Evolutionary conservation across 2,329 filamentous ascomycete species (phyloP).

Genomic region (Trichoderma sp.): DNA sequence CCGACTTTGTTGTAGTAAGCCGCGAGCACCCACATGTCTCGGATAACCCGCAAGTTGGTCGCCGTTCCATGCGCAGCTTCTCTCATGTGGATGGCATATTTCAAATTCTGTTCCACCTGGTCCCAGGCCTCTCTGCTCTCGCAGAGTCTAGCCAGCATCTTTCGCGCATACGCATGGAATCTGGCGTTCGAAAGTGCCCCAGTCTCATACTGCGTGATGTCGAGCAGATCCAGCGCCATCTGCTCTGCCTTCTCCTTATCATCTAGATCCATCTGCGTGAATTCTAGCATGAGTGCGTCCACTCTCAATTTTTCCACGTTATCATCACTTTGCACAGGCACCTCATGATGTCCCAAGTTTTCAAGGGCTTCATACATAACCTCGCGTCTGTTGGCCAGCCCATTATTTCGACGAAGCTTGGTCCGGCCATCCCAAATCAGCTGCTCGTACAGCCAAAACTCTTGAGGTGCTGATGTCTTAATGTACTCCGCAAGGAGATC

Average conservation of each 20-base stretch:
- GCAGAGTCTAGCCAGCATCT: constrained; percentile 42
- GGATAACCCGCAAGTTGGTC: constrained; percentile 41
- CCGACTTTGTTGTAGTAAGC: constrained; percentile 38
- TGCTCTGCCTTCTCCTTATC: constrained; percentile 37
- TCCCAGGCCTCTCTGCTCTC: constrained; percentile 38
- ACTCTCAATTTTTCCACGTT: constrained; percentile 36
- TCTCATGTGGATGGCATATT: constrained; percentile 38
- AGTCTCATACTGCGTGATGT: constrained; percentile 31
- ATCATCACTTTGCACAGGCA: constrained; percentile 21
- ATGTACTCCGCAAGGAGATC: constrained; percentile 38
- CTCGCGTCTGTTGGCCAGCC: constrained; percentile 33
- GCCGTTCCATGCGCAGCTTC: constrained; percentile 41
- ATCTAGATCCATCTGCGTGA: constrained; percentile 43
- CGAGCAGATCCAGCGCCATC: constrained; percentile 35
- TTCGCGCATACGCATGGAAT: constrained; percentile 44
- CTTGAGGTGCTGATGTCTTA: constrained; percentile 34
- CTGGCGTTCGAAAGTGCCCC: constrained; percentile 36
- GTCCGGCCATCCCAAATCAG: constrained; percentile 44
- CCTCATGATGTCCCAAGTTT: constrained; percentile 29
- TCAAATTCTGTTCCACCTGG: constrained; percentile 39
- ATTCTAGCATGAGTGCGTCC: constrained; percentile 40
- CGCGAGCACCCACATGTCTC: constrained; percentile 44
- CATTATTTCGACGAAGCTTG: constrained; percentile 37
- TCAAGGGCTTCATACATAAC: constrained; percentile 38
- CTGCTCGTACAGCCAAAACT: constrained; percentile 44